A percentile compares a stretch with the other conserved stretches of the same genome.
phyloP scores from a whole-genome alignment of 345 rosid genomes.

The Populus simonii region DNA sequence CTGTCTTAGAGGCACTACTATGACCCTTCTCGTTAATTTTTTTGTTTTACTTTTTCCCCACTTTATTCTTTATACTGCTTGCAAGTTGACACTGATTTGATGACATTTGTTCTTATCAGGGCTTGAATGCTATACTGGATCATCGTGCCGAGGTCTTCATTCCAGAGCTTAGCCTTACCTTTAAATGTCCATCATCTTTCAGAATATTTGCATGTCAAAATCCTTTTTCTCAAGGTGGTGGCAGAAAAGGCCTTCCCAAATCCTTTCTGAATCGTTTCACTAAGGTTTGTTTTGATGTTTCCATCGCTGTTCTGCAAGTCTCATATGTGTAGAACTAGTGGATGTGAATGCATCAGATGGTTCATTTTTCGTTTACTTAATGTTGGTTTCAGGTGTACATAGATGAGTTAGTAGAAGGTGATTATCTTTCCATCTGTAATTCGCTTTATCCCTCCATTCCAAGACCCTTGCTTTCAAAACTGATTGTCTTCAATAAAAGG shows the following conservation, averaged over 20 bases:
- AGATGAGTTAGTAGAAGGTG: slow-evolving; percentile 84
- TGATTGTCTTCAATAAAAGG: slow-evolving; percentile 69
- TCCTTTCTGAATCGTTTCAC: slow-evolving; percentile 93
- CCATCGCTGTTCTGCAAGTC: background rate
- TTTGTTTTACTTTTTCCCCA: background rate
- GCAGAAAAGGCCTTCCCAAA: slow-evolving; percentile 93
- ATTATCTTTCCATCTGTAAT: slow-evolving; percentile 71
- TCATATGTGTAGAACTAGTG: background rate
- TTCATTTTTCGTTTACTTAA: background rate
- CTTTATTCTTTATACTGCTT: background rate
- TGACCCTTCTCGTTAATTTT: background rate
- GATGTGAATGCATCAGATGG: background rate
- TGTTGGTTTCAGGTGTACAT: slow-evolving; percentile 69
- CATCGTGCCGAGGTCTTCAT: slow-evolving; percentile 93
- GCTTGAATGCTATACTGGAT: slow-evolving; percentile 93
- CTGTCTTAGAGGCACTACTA: slow-evolving; percentile 73
- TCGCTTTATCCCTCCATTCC: slow-evolving; percentile 77
- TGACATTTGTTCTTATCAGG: slow-evolving; percentile 39
- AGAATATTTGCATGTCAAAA: slow-evolving; percentile 96
- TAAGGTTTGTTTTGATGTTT: slow-evolving; percentile 47
- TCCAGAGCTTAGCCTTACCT: slow-evolving; percentile 83
- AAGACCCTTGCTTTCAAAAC: slow-evolving; percentile 57
- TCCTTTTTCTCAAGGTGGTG: slow-evolving; percentile 97
- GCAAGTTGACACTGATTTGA: background rate
- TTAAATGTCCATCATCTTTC: slow-evolving; percentile 74